Conservation (phyloP, 106 monocot species). For the Dendrobium nobile region DNA sequence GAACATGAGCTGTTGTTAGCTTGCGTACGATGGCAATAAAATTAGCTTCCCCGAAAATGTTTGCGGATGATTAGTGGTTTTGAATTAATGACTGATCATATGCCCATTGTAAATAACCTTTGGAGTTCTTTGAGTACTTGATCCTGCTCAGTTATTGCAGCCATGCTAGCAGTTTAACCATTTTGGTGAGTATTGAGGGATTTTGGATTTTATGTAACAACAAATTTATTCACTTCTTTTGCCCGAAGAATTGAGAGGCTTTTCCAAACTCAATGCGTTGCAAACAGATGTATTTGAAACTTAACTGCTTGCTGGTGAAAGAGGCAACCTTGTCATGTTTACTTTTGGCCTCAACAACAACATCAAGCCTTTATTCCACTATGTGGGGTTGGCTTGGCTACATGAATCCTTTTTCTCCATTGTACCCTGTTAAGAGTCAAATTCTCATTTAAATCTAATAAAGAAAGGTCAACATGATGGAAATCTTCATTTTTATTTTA, state of each 20-base stretch:
- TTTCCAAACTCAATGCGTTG: not conserved
- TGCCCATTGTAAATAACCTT: not conserved
- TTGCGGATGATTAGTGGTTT: too few species aligned
- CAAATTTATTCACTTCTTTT: not conserved
- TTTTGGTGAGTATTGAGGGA: not conserved
- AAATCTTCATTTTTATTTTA: not conserved
- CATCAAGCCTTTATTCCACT: too few species aligned
- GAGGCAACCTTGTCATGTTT: not conserved
- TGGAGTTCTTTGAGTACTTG: not conserved
- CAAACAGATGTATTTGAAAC: not conserved
- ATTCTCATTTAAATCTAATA: too few species aligned
- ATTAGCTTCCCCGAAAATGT: not conserved
- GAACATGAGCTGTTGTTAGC: not conserved
- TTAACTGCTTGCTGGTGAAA: not conserved
- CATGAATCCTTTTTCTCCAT: too few species aligned
- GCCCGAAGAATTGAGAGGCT: not conserved
- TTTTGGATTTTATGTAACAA: not conserved
- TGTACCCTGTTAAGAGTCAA: too few species aligned
- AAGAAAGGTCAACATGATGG: not conserved
- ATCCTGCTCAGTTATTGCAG: not conserved
- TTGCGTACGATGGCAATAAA: not conserved
- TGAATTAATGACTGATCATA: not conserved
- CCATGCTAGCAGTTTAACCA: not conserved
- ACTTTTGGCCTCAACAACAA: not conserved
- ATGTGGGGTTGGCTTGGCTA: too few species aligned